Base-by-base conservation (phyloP, 164 flowering plant species). In the Berberis thunbergii region DNA sequence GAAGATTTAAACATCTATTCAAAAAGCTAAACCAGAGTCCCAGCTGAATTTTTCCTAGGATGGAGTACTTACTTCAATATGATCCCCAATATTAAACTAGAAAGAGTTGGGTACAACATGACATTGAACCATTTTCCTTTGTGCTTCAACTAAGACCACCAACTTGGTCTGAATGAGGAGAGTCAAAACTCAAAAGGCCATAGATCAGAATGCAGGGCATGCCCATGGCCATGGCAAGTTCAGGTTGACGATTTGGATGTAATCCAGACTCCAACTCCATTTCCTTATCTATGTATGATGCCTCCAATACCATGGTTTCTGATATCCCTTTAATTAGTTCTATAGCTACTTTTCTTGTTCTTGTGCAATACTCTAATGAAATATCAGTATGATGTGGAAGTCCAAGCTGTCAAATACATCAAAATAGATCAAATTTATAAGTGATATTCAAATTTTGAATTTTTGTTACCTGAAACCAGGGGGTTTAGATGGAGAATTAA, bases 171-270 rank as follows among this genome's bases (percentile, higher is more conserved):
- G 72, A 2, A 69, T 72, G 40, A 91, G 84, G 9, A 91, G 70
- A 4, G 91, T n/a, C n/a, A n/a, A n/a, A n/a, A n/a, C n/a, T 86
- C 41, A 88, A 42, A 12, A 84, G 77, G 46, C 95, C 84, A 8
- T 84, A n/a, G 85, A 53, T 88, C 95, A 0, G 95, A 77, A 56
- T 88, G 95, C 4, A 86, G 0, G 83, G 84, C 69, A 88, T 12
- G 0, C 91, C 95, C 73, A 86, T 74, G 39, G 85, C 86, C 91
- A 84, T 0, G 79, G 83, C 2, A 91, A 91, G 41, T 88, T 84
- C 0, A 73, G 54, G 70, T 86, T 86, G 0, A 72, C 86, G 0
- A 48, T 54, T 0, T 83, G 48, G 3, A 80, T 84, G 86, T 1
- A 70, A 54, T 7, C 83, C 77, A 0, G 63, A 45, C 2, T 74